phyloP scores from a whole-genome alignment of 257 asterid genomes.

The Cinchona pubescens region DNA sequence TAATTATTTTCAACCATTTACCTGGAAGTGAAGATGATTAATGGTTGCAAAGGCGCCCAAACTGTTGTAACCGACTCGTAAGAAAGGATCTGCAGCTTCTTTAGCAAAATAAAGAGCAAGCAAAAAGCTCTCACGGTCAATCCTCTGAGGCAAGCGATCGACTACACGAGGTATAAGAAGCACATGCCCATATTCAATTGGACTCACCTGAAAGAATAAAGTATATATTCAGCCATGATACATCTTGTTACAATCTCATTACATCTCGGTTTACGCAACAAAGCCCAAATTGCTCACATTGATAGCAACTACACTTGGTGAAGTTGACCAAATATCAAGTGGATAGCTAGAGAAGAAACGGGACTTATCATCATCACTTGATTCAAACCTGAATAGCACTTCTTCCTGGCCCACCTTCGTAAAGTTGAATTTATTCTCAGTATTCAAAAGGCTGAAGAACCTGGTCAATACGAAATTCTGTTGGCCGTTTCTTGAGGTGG shows the following conservation, averaged over 20 bases:
- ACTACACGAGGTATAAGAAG: slow-evolving; percentile 67
- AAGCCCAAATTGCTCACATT: slow-evolving; percentile 46
- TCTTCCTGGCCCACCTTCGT: slow-evolving; percentile 72
- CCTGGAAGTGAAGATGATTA: slow-evolving; percentile 89
- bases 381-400: slow-evolving; percentile 68
- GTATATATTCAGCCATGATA: slow-evolving; percentile 11
- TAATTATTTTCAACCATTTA: slow-evolving; percentile 9
- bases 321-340: slow-evolving; percentile 27
- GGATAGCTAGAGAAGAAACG: slow-evolving; percentile 33
- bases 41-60: slow-evolving; percentile 84
- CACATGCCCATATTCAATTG: slow-evolving; percentile 82
- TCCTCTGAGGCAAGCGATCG: slow-evolving; percentile 60
- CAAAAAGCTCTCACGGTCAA: slow-evolving; percentile 45
- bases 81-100: slow-evolving; percentile 59
- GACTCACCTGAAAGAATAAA: slow-evolving; percentile 61
- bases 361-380: slow-evolving; percentile 33
- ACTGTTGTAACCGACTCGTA: slow-evolving; percentile 74
- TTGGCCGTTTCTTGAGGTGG: slow-evolving; percentile 72
- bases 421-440: slow-evolving; percentile 61
- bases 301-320: slow-evolving; percentile 59
- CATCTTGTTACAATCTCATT: neutral
- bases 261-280: too few species aligned
- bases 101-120: slow-evolving; percentile 56
- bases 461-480: slow-evolving; percentile 64
- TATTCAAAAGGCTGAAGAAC: slow-evolving; percentile 85